Percentiles rank a stretch among this genome's conserved stretches.
Evolutionary conservation across 352 stramenopile species (phyloP).

Genomic region (Phytophthora pluvialis): DNA sequence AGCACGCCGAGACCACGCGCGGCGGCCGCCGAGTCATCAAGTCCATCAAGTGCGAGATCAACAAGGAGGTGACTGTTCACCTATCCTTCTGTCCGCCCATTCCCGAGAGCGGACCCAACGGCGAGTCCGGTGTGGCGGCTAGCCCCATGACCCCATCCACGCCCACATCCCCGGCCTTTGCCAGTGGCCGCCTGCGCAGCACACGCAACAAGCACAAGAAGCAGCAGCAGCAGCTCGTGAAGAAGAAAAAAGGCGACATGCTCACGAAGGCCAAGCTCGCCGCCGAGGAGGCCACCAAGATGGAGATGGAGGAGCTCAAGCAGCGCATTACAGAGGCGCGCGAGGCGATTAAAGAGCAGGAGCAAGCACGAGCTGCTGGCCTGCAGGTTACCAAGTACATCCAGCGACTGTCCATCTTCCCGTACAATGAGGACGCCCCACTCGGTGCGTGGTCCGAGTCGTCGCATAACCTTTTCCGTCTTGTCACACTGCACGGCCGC

Average conservation of each 20-base stretch:
- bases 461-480: constrained; percentile 78
- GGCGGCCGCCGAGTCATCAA: constrained; percentile 88
- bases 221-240: constrained; percentile 80
- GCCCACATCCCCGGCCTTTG: constrained; percentile 81
- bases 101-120: constrained; percentile 81
- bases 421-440: constrained; percentile 80
- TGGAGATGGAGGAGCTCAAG: constrained; percentile 90
- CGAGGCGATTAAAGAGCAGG: constrained; percentile 84
- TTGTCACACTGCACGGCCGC: constrained; percentile 76
- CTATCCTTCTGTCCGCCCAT: constrained; percentile 83
- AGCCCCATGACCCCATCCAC: constrained; percentile 90
- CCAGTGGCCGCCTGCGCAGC: constrained; percentile 67
- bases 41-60: constrained; percentile 87
- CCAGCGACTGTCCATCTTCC: constrained; percentile 80
- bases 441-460: constrained; percentile 86
- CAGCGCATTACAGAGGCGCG: constrained; percentile 77
- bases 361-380: constrained; percentile 71
- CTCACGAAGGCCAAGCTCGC: constrained; percentile 87
- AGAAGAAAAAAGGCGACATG: constrained; percentile 90
- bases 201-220: constrained; percentile 89
- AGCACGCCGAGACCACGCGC: constrained; percentile 85
- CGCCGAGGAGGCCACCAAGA: constrained; percentile 85
- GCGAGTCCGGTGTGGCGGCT: constrained; percentile 78
- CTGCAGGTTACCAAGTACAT: constrained; percentile 89
- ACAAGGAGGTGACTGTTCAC: constrained; percentile 87